Base-by-base conservation (phyloP, 805 yeast species). In the Cyberlindnera veronae region DNA sequence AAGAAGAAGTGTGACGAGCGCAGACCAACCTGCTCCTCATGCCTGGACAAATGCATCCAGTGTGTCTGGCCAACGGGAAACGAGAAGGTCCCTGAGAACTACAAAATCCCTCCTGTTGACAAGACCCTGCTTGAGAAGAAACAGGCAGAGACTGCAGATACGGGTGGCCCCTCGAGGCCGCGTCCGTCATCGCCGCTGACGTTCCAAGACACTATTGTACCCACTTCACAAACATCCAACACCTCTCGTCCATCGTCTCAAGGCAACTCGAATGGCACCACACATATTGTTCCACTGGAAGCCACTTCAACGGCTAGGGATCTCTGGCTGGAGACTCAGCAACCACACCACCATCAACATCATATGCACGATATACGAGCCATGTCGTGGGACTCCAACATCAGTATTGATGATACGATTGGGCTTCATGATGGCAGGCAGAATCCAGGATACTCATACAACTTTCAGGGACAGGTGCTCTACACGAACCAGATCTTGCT, bases 1-100 rank as follows among this genome's bases (percentile, higher is more conserved):
- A 79, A 79, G 64, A 70, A 79, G 66, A 79, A 78, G 66, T 79
- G 84, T 58, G 82, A 77, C 50, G 81, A 76, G 48, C 60, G 54
- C 14, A 67, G 59, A 36, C 71, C 72, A 8, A 49, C 54, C 43
- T 67, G 72, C 39, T 60, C 64, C 8, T 69, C 68, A 38, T 74
- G 80, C 48, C 41, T 53, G n/a, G 46, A 58, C 5, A 68, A 72
- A 45, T 42, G 50, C 13, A 38, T 53, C 50, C 53, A 27, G 45
- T 66, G 48, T 36, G 41, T 43, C 3, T 51, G 58, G 56, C 58
- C 58, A 4, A 29, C 29, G 11, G 37, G 42, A 7, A 41, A 39
- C 3, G 53, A 54, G 35, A 49, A 39, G 23, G 36, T 50, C 6
- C 56, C 58, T 2, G 39, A 22, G 5, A 38, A 36, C 15, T 53